phyloP scores from a whole-genome alignment of 164 flowering plant species.

The grape (Vitis vinifera) region ASM3070453v1 NC_081818.1:28343001-28343500 shows the following conservation, averaged over 20 bases:
- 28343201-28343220: conserved; percentile 5
- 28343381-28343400: conserved; percentile 26
- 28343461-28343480: conserved; percentile 79
- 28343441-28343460: conserved; percentile 75
- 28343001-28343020: not conserved
- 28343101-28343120: conserved; percentile 61
- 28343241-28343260: not conserved
- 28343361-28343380: conserved; percentile 32
- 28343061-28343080: conserved; percentile 40
- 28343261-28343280: conserved; percentile 1
- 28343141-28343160: conserved; percentile 96
- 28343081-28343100: conserved; percentile 78
- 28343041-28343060: too few relatives aligned
- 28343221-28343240: conserved; percentile 2
- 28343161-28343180: conserved; percentile 88
- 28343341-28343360: conserved; percentile 72
- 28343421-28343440: conserved; percentile 34
- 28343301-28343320: conserved; percentile 79
- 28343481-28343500: conserved; percentile 50
- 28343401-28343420: conserved; percentile 27
- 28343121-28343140: conserved; percentile 82
- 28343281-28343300: conserved; percentile 84
- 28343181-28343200: conserved; percentile 44
- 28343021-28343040: too few relatives aligned
- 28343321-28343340: conserved; percentile 88